Conservation (phyloP, 306 rosid genomes). For the Cicer arietinum region DNA sequence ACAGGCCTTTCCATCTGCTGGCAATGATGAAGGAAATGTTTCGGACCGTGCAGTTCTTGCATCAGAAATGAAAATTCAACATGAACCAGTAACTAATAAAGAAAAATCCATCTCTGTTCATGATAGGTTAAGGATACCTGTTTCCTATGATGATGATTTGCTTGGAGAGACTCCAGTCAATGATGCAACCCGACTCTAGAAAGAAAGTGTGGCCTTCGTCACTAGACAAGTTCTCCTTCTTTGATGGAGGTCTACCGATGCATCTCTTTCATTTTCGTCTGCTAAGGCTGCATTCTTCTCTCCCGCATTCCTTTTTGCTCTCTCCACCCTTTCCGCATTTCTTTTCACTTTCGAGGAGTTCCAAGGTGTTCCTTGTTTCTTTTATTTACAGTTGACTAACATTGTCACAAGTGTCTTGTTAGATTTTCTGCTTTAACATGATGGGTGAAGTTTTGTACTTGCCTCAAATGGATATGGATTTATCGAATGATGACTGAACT, state of each 20-base stretch:
- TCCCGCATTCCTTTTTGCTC: background rate
- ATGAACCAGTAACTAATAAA: conserved; percentile 48
- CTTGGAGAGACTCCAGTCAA: conserved; percentile 53
- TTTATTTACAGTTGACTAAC: background rate
- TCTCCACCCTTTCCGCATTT: background rate
- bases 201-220: conserved; percentile 3
- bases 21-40: conserved; percentile 31
- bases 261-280: conserved; percentile 12
- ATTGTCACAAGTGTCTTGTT: background rate
- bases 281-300: background rate
- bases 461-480: conserved; percentile 1
- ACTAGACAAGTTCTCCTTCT: conserved; percentile 22
- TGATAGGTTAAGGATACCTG: conserved; percentile 78
- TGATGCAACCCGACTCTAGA: conserved; percentile 46
- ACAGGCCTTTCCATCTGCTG: conserved; percentile 28
- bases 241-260: conserved; percentile 5
- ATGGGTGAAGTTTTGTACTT: background rate
- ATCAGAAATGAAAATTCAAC: conserved; percentile 47
- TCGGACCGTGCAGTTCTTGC: conserved; percentile 23
- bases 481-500: conserved; percentile 2
- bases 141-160: conserved; percentile 79
- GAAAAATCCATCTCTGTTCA: conserved; percentile 56
- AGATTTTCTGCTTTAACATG: background rate
- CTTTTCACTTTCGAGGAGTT: background rate
- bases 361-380: background rate